Percentiles rank a stretch among this genome's conserved stretches.
These are phyloP conservation scores for Citrus trifoliata DNA, from an alignment of 345 rosid species.

Conservation along the genomic window DNA sequence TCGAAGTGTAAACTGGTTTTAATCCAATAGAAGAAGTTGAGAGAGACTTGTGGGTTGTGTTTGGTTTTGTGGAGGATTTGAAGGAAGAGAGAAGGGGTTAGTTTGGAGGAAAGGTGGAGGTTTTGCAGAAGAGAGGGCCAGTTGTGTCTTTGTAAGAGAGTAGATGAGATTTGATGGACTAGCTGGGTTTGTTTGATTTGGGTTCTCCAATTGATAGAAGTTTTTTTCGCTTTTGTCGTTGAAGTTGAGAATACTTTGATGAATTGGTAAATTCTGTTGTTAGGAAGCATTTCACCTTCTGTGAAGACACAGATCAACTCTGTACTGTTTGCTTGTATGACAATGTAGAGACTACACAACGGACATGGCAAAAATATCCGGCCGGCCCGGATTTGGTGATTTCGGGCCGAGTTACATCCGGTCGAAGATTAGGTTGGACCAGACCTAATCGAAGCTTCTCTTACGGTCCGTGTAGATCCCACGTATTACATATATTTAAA, in stretches of 20 bases:
- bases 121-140: constrained; percentile 40
- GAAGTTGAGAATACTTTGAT: constrained; percentile 36
- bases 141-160: constrained; percentile 53
- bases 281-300: constrained; percentile 19
- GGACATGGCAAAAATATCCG: no score
- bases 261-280: not conserved
- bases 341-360: not conserved
- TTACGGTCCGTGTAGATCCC: fast-evolving
- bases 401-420: no score
- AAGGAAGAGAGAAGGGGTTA: constrained; percentile 46
- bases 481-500: no score
- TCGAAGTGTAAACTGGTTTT: constrained; percentile 40
- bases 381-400: no score
- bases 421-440: no score
- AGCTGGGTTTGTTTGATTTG: constrained; percentile 35
- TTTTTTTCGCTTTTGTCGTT: constrained; percentile 2
- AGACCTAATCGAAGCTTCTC: no score
- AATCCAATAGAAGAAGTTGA: constrained; percentile 62
- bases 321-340: no score
- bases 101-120: constrained; percentile 43
- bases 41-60: constrained; percentile 35
- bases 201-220: constrained; percentile 48
- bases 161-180: constrained; percentile 50
- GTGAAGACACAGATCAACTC: not conserved
- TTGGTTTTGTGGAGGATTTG: constrained; percentile 51